Evolutionary conservation across 108 stramenopile genomes (phyloP).

Genomic region (Skeletonema menzelii): DNA sequence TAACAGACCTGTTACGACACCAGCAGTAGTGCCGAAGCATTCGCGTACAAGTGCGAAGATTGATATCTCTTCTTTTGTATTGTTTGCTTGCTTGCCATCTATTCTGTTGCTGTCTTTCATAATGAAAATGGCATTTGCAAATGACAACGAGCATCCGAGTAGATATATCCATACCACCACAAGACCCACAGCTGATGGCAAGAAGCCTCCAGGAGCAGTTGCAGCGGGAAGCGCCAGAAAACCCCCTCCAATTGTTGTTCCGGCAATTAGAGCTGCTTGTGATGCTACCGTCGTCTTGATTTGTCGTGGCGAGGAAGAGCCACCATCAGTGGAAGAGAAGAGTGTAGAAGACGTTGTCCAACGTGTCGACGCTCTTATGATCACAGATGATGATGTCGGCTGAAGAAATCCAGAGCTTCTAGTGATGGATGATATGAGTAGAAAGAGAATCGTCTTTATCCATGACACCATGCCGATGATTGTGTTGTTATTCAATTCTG

Average conservation of each 20-base stretch:
- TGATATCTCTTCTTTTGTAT: conserved; percentile 4
- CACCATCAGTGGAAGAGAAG: neutral
- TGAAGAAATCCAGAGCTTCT: neutral
- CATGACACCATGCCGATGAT: neutral
- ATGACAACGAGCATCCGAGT: conserved; percentile 15
- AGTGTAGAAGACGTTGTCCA: neutral
- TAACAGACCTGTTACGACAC: conserved; percentile 8
- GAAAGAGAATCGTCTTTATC: neutral
- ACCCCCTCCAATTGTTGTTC: conserved; percentile 40
- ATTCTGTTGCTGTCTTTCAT: conserved; percentile 1
- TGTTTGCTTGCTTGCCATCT: neutral
- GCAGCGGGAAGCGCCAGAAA: conserved; percentile 36
- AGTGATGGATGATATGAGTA: neutral
- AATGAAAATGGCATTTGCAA: conserved; percentile 31
- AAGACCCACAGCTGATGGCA: conserved; percentile 27
- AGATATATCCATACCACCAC: conserved; percentile 23
- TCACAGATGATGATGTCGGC: neutral
- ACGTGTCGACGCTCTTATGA: neutral
- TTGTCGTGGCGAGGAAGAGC: neutral
- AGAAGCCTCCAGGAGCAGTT: conserved; percentile 30
- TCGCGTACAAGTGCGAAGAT: conserved; percentile 21
- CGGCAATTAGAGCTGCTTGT: conserved; percentile 35
- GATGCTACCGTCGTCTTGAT: conserved; percentile 12
- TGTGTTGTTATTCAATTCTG: too few relatives aligned
- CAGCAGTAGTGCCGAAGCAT: conserved; percentile 22